Percentiles rank a stretch among this genome's conserved stretches.
phyloP scores from a whole-genome alignment of 306 rosid genomes.

The Cicer bijugum region DNA sequence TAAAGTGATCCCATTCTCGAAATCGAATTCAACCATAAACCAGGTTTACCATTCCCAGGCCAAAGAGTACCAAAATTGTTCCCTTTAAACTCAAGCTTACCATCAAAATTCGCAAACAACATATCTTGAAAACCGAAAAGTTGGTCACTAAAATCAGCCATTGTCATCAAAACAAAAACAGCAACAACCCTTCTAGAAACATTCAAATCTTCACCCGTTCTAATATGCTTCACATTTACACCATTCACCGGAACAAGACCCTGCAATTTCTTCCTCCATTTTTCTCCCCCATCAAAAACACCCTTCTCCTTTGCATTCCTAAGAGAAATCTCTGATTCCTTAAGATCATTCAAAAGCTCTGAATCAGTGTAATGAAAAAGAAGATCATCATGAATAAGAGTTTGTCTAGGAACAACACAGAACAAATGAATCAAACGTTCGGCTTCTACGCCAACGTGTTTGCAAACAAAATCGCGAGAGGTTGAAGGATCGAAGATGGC shows the following conservation, averaged over 20 bases:
- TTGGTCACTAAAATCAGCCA: constrained; percentile 89
- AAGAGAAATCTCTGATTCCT: constrained; percentile 50
- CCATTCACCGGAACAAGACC: constrained; percentile 66
- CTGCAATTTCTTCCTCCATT: constrained; percentile 73
- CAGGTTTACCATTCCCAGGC: constrained; percentile 87
- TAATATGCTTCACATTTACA: constrained; percentile 63
- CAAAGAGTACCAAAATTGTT: constrained; percentile 63
- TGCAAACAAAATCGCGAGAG: constrained; percentile 65
- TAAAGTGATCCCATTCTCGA: constrained; percentile 80
- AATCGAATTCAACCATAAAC: constrained; percentile 79
- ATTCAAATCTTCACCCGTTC: constrained; percentile 62
- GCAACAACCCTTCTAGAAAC: constrained; percentile 76
- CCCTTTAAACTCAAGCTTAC: constrained; percentile 65
- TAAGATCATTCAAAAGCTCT: constrained; percentile 66
- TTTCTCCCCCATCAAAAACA: constrained; percentile 42
- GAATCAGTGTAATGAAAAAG: constrained; percentile 67
- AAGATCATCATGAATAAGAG: constrained; percentile 79
- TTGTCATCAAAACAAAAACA: constrained; percentile 72
- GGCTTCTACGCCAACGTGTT: constrained; percentile 64
- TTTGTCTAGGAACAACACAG: constrained; percentile 77
- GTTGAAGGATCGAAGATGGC: constrained; percentile 89
- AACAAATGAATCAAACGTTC: constrained; percentile 76
- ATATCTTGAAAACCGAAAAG: constrained; percentile 71
- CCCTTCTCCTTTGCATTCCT: constrained; percentile 54
- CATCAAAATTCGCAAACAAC: constrained; percentile 62